Percentiles rank a stretch among this genome's conserved stretches.
phyloP scores from a whole-genome alignment of 495 filamentous ascomycete genomes.

The Pseudevernia furfuracea region DNA sequence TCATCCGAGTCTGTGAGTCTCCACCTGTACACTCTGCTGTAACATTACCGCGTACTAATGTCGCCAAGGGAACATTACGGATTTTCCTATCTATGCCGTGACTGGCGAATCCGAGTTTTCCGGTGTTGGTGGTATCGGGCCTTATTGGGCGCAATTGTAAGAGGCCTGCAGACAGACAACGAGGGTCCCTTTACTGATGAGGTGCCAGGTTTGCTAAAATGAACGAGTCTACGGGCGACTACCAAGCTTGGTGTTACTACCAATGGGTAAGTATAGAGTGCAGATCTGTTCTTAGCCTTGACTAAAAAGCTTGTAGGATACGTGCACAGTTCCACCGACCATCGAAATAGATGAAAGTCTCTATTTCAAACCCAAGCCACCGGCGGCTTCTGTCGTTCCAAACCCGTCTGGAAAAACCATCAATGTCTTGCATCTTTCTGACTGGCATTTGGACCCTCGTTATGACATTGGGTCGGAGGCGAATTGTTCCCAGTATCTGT shows the following conservation, averaged over 20 bases:
- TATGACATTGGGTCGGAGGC: conserved; percentile 42
- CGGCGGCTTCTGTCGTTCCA: conserved; percentile 29
- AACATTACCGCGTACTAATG: neutral
- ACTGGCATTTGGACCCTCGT: conserved; percentile 45
- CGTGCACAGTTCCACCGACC: conserved; percentile 21
- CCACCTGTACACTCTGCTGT: neutral
- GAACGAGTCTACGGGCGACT: conserved; percentile 24
- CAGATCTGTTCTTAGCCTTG: neutral
- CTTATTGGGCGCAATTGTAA: conserved; percentile 25
- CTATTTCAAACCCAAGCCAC: conserved; percentile 33
- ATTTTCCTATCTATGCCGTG: conserved; percentile 18
- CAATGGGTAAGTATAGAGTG: conserved; percentile 7
- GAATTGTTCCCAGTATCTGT: conserved; percentile 39
- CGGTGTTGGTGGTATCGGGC: conserved; percentile 22
- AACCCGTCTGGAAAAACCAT: conserved; percentile 37
- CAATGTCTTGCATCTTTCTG: conserved; percentile 44
- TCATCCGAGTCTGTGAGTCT: conserved; percentile 18
- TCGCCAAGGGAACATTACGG: conserved; percentile 14
- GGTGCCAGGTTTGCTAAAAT: conserved; percentile 20
- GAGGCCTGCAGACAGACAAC: neutral
- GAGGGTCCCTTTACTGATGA: neutral
- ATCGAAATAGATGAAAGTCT: conserved; percentile 25
- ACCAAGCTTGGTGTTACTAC: conserved; percentile 27
- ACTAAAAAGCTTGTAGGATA: conserved; percentile 9
- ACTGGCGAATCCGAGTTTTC: conserved; percentile 21